Evolutionary conservation across 805 yeast genomes (phyloP).

Genomic region (Cyberlindnera amylophila): DNA sequence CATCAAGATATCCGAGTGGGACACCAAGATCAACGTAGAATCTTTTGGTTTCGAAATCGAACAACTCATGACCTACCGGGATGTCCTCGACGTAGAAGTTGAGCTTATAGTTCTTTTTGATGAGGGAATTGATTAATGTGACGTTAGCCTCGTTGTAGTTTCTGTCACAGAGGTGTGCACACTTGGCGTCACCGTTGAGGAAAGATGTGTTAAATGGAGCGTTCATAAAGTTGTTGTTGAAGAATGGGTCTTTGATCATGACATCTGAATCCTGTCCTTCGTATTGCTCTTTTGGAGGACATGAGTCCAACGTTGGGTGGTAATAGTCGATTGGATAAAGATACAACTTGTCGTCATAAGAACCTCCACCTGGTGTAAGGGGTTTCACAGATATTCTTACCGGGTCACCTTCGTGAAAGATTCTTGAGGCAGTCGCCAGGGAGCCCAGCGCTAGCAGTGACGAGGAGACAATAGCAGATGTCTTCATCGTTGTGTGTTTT

Average conservation of each 20-base stretch:
- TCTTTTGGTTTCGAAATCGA: conserved; percentile 26
- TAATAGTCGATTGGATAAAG: conserved; percentile 26
- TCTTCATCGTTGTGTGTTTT: neutral
- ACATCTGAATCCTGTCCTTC: conserved; percentile 1
- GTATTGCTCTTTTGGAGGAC: conserved; percentile 16
- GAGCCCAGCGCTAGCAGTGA: neutral
- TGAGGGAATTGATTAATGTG: conserved; percentile 25
- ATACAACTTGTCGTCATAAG: conserved; percentile 23
- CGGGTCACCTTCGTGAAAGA: conserved; percentile 18
- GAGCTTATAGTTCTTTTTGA: conserved; percentile 28
- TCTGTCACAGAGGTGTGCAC: conserved; percentile 20
- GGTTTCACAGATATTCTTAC: conserved; percentile 23
- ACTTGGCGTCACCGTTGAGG: conserved; percentile 8
- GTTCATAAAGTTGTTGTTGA: conserved; percentile 15
- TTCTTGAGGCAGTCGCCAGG: neutral
- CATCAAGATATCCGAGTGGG: conserved; percentile 29
- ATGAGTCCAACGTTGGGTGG: conserved; percentile 21
- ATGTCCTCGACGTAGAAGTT: conserved; percentile 30
- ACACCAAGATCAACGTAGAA: conserved; percentile 28
- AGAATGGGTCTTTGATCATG: conserved; percentile 13
- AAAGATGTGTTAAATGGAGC: conserved; percentile 25
- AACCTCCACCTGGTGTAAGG: conserved; percentile 26
- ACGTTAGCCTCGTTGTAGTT: conserved; percentile 23
- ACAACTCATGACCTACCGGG: conserved; percentile 30
- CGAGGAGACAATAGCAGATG: neutral